These are phyloP conservation scores for Colletotrichum viniferum DNA, from an alignment of 2,329 filamentous ascomycete genomes.

Conservation along the genomic window DNA sequence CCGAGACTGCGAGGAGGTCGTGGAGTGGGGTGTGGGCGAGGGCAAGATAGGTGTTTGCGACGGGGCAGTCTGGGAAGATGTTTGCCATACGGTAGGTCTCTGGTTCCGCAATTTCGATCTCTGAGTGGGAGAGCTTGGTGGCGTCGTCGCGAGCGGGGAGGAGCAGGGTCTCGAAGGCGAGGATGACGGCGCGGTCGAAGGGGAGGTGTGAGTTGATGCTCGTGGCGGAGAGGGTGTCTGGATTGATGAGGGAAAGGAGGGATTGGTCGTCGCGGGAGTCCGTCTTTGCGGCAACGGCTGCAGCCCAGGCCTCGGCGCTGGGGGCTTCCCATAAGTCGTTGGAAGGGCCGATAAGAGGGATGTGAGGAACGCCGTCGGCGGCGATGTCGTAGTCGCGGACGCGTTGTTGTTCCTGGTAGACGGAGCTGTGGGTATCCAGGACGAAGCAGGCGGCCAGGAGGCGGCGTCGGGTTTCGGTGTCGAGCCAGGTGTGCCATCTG, in stretches of 20 bases:
- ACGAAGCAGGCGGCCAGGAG: conserved; percentile 62
- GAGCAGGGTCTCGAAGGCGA: conserved; percentile 41
- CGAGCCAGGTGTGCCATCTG: conserved; percentile 58
- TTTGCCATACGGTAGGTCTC: conserved; percentile 33
- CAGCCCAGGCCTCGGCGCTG: conserved; percentile 50
- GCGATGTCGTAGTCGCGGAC: conserved; percentile 40
- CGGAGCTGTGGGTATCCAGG: conserved; percentile 59
- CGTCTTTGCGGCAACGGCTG: conserved; percentile 31
- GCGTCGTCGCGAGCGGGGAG: conserved; percentile 37
- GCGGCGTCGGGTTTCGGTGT: conserved; percentile 55
- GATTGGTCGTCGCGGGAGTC: not conserved
- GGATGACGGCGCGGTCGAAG: conserved; percentile 46
- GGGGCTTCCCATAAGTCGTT: conserved; percentile 54
- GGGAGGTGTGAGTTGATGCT: conserved; percentile 36
- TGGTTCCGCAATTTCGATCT: conserved; percentile 26
- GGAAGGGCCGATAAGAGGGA: conserved; percentile 52
- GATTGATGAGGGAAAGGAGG: conserved; percentile 13
- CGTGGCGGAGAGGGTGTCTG: conserved; percentile 39
- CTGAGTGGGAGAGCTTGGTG: conserved; percentile 28
- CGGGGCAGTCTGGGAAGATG: conserved; percentile 49
- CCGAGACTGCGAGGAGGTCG: conserved; percentile 60
- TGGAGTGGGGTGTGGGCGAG: conserved; percentile 63
- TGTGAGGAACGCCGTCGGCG: conserved; percentile 37
- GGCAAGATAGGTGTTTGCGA: conserved; percentile 60
- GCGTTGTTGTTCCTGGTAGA: conserved; percentile 56